Conservation (phyloP, 176 grass and related monocot species). For the Pontederia paniculata region DNA sequence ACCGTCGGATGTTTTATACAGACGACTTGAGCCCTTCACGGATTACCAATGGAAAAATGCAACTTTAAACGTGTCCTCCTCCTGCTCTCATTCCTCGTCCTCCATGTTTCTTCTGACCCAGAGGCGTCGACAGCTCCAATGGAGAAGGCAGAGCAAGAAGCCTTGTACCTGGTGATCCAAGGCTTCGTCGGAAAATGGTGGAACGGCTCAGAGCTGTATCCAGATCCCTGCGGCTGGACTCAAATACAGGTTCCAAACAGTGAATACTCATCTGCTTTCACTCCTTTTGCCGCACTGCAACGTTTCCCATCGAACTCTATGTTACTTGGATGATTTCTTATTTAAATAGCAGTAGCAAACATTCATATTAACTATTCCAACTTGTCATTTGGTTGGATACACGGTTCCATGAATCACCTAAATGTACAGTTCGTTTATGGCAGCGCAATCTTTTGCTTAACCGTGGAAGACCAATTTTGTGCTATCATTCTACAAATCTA, state of each 20-base stretch:
- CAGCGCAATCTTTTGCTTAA: too few species aligned
- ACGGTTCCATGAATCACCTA: too few species aligned
- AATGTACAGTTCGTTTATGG: too few species aligned
- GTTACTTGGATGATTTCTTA: too few species aligned
- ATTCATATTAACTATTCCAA: too few species aligned
- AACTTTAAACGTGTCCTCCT: not conserved
- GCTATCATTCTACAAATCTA: too few species aligned
- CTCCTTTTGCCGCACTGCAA: too few species aligned
- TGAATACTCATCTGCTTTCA: not conserved
- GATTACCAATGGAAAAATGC: not conserved
- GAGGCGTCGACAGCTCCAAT: constrained; percentile 33
- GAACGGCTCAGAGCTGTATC: constrained; percentile 80
- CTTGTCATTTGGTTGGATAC: too few species aligned
- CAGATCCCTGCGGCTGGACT: constrained; percentile 91
- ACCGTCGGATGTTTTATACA: not conserved
- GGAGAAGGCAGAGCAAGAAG: constrained; percentile 49
- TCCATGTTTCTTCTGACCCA: constrained; percentile 21
- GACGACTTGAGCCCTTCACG: not conserved
- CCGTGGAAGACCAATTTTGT: too few species aligned
- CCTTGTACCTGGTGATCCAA: constrained; percentile 56
- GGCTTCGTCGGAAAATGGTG: constrained; percentile 66
- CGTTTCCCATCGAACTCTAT: too few species aligned
- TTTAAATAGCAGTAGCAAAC: too few species aligned
- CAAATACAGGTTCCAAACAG: constrained; percentile 62
- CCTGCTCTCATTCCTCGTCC: not conserved